A percentile compares a stretch with the other conserved stretches of the same genome.
Conservation (phyloP, 2,329 filamentous ascomycete species). For the Claviceps pazoutovae region DNA sequence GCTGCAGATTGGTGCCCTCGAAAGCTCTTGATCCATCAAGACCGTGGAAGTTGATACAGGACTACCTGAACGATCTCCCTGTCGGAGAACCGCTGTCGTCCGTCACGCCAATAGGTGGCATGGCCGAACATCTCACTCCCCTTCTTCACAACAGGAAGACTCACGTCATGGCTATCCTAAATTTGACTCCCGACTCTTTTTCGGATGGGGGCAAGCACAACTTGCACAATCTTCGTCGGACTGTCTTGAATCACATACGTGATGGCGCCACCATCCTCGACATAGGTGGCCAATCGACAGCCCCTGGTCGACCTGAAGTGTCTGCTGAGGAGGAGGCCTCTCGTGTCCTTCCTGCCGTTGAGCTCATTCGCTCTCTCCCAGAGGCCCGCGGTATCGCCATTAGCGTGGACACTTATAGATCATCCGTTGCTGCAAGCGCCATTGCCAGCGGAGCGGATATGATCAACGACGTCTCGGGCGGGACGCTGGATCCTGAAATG, state of each 20-base stretch:
- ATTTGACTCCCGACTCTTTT: constrained; percentile 92
- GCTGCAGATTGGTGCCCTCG: constrained; percentile 38
- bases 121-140: constrained; percentile 41
- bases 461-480: constrained; percentile 88
- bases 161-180: constrained; percentile 84
- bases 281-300: constrained; percentile 84
- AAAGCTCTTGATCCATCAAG: constrained; percentile 36
- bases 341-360: constrained; percentile 68
- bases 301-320: constrained; percentile 59
- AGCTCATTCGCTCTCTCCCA: constrained; percentile 53
- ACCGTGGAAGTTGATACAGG: constrained; percentile 47
- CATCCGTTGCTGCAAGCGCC: constrained; percentile 64
- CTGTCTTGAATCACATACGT: constrained; percentile 47
- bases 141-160: constrained; percentile 47
- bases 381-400: constrained; percentile 53
- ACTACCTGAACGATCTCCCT: constrained; percentile 47
- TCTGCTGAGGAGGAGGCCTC: constrained; percentile 58
- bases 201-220: constrained; percentile 69
- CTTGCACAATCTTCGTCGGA: constrained; percentile 38
- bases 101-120: constrained; percentile 39
- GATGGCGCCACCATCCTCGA: constrained; percentile 76
- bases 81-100: constrained; percentile 38
- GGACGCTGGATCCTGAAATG: constrained; percentile 67
- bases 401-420: constrained; percentile 87
- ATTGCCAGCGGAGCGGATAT: constrained; percentile 73